phyloP scores from a whole-genome alignment of 2,329 filamentous ascomycete genomes.

The Monilinia vaccinii-corymbosi region DNA sequence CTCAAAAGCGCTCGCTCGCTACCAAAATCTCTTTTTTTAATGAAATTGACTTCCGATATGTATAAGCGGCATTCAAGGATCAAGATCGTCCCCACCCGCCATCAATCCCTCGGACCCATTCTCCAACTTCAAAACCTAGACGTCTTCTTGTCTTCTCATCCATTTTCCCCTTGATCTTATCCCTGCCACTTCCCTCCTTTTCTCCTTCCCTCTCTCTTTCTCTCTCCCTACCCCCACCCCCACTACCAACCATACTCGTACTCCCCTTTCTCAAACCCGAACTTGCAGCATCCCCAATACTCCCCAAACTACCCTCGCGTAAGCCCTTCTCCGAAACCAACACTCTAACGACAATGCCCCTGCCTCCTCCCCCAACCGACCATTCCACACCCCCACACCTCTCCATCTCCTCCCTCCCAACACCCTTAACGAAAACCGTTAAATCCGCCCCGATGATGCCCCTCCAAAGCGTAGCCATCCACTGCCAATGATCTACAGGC shows the following conservation, averaged over 20 bases:
- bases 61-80: not conserved
- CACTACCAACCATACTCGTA: conserved; percentile 11
- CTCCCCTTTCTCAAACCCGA: conserved; percentile 50
- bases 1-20: not conserved
- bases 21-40: not conserved
- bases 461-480: conserved; percentile 91
- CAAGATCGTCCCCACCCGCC: conserved; percentile 12
- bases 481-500: conserved; percentile 90
- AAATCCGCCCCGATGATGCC: conserved; percentile 76
- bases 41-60: not conserved
- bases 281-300: conserved; percentile 82
- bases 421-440: conserved; percentile 54
- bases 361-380: conserved; percentile 39
- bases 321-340: conserved; percentile 23
- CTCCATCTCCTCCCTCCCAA: conserved; percentile 29
- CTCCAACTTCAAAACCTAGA: conserved; percentile 78
- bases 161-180: conserved; percentile 32
- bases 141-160: conserved; percentile 64
- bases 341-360: conserved; percentile 47
- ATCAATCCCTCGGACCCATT: conserved; percentile 50
- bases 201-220: not conserved
- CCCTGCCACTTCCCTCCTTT: not conserved
- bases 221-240: not conserved
- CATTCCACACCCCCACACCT: conserved; percentile 47
- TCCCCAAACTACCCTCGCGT: conserved; percentile 60